Conservation (phyloP, 164 flowering plant genomes). For the Kalanchoe fedtschenkoi region DNA sequence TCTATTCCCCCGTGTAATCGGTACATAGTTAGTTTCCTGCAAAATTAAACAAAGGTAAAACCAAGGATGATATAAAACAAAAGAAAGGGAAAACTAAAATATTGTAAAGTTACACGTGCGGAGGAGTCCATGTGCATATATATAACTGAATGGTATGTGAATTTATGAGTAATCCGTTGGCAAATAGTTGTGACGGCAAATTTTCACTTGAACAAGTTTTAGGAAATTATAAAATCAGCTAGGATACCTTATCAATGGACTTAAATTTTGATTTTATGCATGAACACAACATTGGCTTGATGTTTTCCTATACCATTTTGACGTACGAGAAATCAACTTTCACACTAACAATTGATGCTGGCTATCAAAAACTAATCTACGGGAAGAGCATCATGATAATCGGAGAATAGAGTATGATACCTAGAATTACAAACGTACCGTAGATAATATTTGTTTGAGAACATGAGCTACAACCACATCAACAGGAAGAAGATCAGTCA, state of each 20-base stretch:
- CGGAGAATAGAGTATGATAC: constrained; percentile 3
- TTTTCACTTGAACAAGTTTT: too few relatives aligned
- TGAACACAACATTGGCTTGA: background rate
- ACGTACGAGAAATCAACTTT: background rate
- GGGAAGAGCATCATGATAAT: background rate
- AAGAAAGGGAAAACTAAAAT: background rate
- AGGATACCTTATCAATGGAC: background rate
- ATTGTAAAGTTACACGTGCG: background rate
- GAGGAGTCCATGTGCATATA: too few relatives aligned
- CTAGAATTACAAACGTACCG: constrained; percentile 22
- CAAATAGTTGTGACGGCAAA: too few relatives aligned
- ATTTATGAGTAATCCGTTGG: too few relatives aligned
- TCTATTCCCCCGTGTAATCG: constrained; percentile 71
- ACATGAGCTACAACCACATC: constrained; percentile 82
- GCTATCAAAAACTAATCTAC: background rate
- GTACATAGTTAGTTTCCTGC: constrained; percentile 87
- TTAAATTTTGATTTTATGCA: background rate
- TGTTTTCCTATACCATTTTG: background rate
- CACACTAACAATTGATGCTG: background rate
- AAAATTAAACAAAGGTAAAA: constrained; percentile 1
- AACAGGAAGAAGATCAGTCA: constrained; percentile 68
- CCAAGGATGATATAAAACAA: background rate
- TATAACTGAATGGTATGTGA: background rate
- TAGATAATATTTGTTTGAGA: constrained; percentile 65
- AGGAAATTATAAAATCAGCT: too few relatives aligned